Evolutionary conservation across 164 flowering plant species (phyloP).

Genomic region (Umbellularia californica): DNA sequence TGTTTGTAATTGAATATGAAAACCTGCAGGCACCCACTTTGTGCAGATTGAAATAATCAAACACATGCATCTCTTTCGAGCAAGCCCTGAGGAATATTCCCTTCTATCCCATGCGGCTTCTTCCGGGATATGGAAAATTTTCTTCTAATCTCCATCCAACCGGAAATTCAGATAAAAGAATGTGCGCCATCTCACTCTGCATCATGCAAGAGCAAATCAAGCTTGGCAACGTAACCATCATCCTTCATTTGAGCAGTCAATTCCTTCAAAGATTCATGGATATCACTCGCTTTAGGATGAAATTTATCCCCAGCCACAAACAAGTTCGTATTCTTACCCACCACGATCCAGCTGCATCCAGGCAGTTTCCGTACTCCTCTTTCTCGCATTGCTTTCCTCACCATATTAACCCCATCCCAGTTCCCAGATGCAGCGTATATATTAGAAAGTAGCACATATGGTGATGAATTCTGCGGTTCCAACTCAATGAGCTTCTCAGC

Average conservation of each 20-base stretch:
- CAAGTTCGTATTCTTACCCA: constrained; percentile 42
- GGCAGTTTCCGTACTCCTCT: constrained; percentile 62
- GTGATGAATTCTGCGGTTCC: constrained; percentile 70
- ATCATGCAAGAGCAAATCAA: constrained; percentile 13
- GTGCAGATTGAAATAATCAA: not conserved
- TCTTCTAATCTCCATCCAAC: not conserved
- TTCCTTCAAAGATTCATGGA: constrained; percentile 36
- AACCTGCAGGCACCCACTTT: not conserved
- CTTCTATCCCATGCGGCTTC: not conserved
- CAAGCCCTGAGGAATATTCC: not conserved
- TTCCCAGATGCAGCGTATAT: constrained; percentile 68
- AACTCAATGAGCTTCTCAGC: constrained; percentile 69
- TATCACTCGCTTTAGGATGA: constrained; percentile 47
- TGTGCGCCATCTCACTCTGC: constrained; percentile 11
- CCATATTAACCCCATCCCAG: constrained; percentile 57
- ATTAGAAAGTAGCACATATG: constrained; percentile 77
- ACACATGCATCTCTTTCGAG: not conserved
- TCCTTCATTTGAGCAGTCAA: constrained; percentile 44
- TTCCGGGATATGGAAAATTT: not conserved
- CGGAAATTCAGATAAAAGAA: not conserved
- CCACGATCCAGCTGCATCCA: constrained; percentile 81
- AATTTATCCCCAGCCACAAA: constrained; percentile 72
- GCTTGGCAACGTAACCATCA: constrained; percentile 23
- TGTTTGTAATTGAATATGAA: not conserved
- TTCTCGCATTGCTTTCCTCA: constrained; percentile 69